Evolutionary conservation across 306 rosid species (phyloP), one percentile per base, ranked within the genome.

Genomic region (Astragalus glycyphyllos): DNA sequence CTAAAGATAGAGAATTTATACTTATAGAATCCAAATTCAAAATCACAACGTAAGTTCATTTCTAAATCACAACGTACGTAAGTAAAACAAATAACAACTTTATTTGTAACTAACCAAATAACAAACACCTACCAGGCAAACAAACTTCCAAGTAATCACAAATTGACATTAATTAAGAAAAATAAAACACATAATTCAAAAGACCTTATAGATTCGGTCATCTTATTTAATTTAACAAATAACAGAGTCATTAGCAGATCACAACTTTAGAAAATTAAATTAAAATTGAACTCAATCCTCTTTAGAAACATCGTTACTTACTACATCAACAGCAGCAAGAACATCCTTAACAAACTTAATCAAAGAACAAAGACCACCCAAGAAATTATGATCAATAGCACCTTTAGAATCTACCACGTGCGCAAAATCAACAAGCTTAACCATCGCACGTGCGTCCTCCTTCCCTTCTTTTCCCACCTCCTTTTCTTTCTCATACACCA

Each of bases 301-400:
- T 31, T 50, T n/a, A 11, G 67, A 54, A 53, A 61, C 29, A 31
- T 45, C 20, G 10, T 71, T 45, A 44, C 34, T 8, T n/a, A 0
- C 20, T 23, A 29, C 60, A 45, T 3, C 23, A 12, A 80, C 61
- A 38, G 31, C 38, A 2, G 50, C 58, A 42, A 85, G 26, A 15
- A 94, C 47, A 70, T 89, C 94, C 0, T 81, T 66, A 37, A 94
- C 61, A 51, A 87, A 81, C 83, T 87, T 84, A 13, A 94, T 90
- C 54, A 94, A 86, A 76, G 96, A 88, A 76, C 92, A 94, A 15
- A 93, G 94, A 14, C 98, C 98, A 3, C 98, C 98, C 75, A 90
- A 79, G 86, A 88, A 93, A 72, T 93, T 93, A 82, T 90, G 97
- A 83, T 93, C 98, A 50, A 93, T 90, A 26, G 58, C 84, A 42